Base-by-base conservation (phyloP, 176 grass and related monocot genomes). In the Chrysopogon serrulatus region DNA sequence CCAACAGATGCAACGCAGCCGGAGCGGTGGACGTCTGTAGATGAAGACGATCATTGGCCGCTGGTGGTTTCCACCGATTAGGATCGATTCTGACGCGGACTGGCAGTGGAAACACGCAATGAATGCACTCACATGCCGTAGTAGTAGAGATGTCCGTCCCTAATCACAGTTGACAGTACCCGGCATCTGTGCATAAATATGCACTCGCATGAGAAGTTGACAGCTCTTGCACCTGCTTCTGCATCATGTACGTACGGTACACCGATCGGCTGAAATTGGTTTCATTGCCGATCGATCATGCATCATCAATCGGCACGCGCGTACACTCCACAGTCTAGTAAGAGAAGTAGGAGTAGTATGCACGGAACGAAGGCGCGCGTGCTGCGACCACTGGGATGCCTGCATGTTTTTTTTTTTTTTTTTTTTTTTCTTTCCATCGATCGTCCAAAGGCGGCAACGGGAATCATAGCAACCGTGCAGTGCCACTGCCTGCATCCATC, bases 51-150 rank as follows among this genome's bases (percentile, higher is more conserved):
- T 63, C 42, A 44, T 11, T 14, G 2, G 77, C 5, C 5, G 10
- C 27, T 24, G 69, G 14, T 24, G 69, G 14, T 72, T 44, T 54
- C 13, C 10, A 3, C 54, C 54, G 53, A 56, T n/a, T 24, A 10
- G 21, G 21, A 21, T 51, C 10, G 78, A 47, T 10, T 7, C 10
- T 31, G 77, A 79, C 8, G 27, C 71, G 28, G 65, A 49, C 64
- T 64, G 76, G 13, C 16, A 51, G 56, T 16, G 51, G 44, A 21
- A 69, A 41, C 65, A 60, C 56, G 12, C 53, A 49, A 31, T 79
- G 66, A 80, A 86, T 79, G 67, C 31, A 19, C 54, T 63, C 67
- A 79, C 76, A 79, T 86, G 84, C 67, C 39, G 16, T 23, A 79
- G 63, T 68, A 79, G 66, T 63, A 5, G 6, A 2, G 17, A 21